Evolutionary conservation across 2,329 filamentous ascomycete genomes (phyloP).

Genomic region (Exophiala viscosa): DNA sequence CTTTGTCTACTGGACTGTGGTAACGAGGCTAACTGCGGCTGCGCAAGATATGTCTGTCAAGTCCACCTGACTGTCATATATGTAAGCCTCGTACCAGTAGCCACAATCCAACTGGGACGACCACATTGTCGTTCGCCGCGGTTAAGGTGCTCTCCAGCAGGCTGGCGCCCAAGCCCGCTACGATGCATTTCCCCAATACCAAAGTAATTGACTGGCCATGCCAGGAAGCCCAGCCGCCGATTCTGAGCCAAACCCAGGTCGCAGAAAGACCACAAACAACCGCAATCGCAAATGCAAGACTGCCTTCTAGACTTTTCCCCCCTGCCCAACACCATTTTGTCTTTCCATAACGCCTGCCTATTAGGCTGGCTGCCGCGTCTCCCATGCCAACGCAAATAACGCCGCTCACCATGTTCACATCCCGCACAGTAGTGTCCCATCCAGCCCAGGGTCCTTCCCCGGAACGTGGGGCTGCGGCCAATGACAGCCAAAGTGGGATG

Average conservation of each 20-base stretch:
- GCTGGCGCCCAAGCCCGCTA: slow-evolving; percentile 77
- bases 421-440: slow-evolving; percentile 71
- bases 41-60: background rate
- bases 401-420: slow-evolving; percentile 86
- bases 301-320: slow-evolving; percentile 90
- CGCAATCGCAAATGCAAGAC: slow-evolving; percentile 72
- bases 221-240: slow-evolving; percentile 63
- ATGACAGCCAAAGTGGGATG: slow-evolving; percentile 84
- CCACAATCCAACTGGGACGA: slow-evolving; percentile 92
- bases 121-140: slow-evolving; percentile 96
- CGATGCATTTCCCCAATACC: slow-evolving; percentile 55
- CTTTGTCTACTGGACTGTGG: too few relatives aligned
- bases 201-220: slow-evolving; percentile 27
- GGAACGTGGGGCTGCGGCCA: slow-evolving; percentile 64
- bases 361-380: slow-evolving; percentile 85
- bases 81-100: slow-evolving; percentile 74
- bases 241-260: slow-evolving; percentile 68
- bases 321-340: slow-evolving; percentile 96
- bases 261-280: slow-evolving; percentile 71
- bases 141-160: slow-evolving; percentile 93
- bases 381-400: slow-evolving; percentile 94
- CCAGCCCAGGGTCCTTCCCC: slow-evolving; percentile 57
- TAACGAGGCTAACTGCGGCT: background rate
- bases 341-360: slow-evolving; percentile 80
- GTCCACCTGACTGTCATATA: slow-evolving; percentile 10